Base-by-base conservation (phyloP, 495 filamentous ascomycete species). In the Talaromyces adpressus region DNA sequence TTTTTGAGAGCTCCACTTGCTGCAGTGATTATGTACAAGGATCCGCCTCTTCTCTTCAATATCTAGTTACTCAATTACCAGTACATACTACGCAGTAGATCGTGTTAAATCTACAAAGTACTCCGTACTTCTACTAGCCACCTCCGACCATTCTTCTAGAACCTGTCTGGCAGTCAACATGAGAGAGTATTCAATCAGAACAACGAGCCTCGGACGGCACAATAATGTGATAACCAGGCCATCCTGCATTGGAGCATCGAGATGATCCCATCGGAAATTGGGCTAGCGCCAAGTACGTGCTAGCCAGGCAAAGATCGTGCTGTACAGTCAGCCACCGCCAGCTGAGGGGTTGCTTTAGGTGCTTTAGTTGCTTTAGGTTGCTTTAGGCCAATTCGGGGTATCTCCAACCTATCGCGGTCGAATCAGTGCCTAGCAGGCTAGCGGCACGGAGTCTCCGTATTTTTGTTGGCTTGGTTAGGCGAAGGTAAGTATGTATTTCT, bases 1-100 rank as follows among this genome's bases (percentile, higher is more conserved):
- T 49, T 49, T 47, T 34, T 14, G 53, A 63, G 29, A 41, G 34
- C 62, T 45, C 32, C 52, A 39, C 36, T 45, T 63, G 62, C 53
- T 41, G 53, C 51, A 32, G 22, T 59, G n/a, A 60, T 64, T 60
- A 47, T 47, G 41, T 47, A 47, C 41, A 49, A 6, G 45, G 45
- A 49, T 49, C 45, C 45, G 45, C n/a, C n/a, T n/a, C n/a, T n/a
- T n/a, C n/a, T n/a, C n/a, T n/a, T n/a, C n/a, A n/a, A n/a, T n/a
- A n/a, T n/a, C n/a, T n/a, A n/a, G n/a, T n/a, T n/a, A n/a, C n/a
- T n/a, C n/a, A n/a, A n/a, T n/a, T n/a, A n/a, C n/a, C n/a, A n/a
- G n/a, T n/a, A n/a, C n/a, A n/a, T n/a, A n/a, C n/a, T n/a, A n/a
- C n/a, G n/a, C n/a, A n/a, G n/a, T n/a, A 36, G 32, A 36, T 12